phyloP scores from a whole-genome alignment of 345 rosid genomes.

The Brassica napus region Da-Ae NC_063445.1:55611001-55611500 shows the following conservation, averaged over 20 bases:
- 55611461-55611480: neutral
- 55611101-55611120: neutral
- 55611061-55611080: neutral
- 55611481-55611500: constrained; percentile 14
- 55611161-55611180: neutral
- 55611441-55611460: constrained; percentile 47
- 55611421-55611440: too few relatives aligned
- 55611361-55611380: too few relatives aligned
- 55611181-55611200: neutral
- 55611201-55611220: neutral
- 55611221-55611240: neutral
- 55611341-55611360: too few relatives aligned
- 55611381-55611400: too few relatives aligned
- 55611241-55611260: neutral
- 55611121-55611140: neutral
- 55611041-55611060: neutral
- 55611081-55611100: neutral
- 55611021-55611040: neutral
- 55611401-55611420: too few relatives aligned
- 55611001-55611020: neutral
- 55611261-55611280: neutral
- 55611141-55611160: neutral
- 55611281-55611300: neutral
- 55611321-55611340: too few relatives aligned
- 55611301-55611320: too few relatives aligned